A percentile compares a stretch with the other conserved stretches of the same genome.
Evolutionary conservation across 352 stramenopile species (phyloP).

Genomic region (Pythium dissimile): DNA sequence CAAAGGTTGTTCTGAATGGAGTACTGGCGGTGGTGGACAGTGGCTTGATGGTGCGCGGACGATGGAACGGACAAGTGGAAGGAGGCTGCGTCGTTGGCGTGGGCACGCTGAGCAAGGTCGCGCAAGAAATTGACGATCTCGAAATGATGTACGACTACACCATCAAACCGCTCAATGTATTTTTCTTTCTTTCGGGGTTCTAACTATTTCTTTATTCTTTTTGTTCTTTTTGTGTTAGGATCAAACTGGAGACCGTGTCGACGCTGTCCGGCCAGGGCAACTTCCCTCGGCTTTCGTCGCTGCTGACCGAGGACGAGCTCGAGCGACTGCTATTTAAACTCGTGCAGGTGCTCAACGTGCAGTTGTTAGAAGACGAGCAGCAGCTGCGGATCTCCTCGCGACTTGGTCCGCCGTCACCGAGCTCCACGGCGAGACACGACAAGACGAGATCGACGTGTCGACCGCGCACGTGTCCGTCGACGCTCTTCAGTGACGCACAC

Average conservation of each 20-base stretch:
- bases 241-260: conserved; percentile 68
- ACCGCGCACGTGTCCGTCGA: conserved; percentile 47
- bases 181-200: too few relatives aligned
- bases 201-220: too few relatives aligned
- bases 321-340: conserved; percentile 56
- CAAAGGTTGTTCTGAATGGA: background rate
- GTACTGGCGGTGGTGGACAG: conserved; percentile 16
- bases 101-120: conserved; percentile 37
- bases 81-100: conserved; percentile 32
- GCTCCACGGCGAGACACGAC: conserved; percentile 2
- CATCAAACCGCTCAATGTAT: conserved; percentile 80
- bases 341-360: conserved; percentile 48
- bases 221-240: conserved; percentile 27
- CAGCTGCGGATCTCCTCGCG: conserved; percentile 29
- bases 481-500: conserved; percentile 27
- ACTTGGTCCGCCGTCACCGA: conserved; percentile 6
- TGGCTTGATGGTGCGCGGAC: conserved; percentile 46
- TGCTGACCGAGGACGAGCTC: conserved; percentile 61
- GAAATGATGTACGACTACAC: conserved; percentile 68
- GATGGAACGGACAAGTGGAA: conserved; percentile 36
- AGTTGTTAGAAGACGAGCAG: conserved; percentile 27
- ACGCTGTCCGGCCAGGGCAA: conserved; percentile 42
- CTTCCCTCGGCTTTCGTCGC: conserved; percentile 56
- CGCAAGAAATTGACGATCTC: conserved; percentile 59
- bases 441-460: conserved; percentile 12